Conservation (phyloP, 2,329 filamentous ascomycete species). For the Tolypocladium cylindrosporum region DNA sequence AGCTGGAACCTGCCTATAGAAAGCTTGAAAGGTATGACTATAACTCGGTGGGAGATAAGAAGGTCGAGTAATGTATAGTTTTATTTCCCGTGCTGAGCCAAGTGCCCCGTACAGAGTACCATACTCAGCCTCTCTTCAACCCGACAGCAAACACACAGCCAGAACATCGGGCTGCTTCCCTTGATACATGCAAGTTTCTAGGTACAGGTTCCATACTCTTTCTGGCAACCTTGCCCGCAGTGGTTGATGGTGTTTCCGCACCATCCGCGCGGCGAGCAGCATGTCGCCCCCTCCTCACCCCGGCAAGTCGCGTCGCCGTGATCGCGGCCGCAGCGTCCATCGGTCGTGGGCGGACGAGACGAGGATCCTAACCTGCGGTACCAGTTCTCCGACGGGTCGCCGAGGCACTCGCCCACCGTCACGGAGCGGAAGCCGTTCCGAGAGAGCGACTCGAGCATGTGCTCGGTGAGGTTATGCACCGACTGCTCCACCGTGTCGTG, state of each 20-base stretch:
- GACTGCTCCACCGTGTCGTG: slow-evolving; percentile 39
- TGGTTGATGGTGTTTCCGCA: slow-evolving; percentile 29
- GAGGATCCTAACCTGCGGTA: slow-evolving; percentile 22
- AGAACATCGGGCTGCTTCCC: no score
- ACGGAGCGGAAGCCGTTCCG: slow-evolving; percentile 33
- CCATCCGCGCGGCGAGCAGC: slow-evolving; percentile 20
- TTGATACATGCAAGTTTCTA: background rate
- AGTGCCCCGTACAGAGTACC: no score
- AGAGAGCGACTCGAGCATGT: slow-evolving; percentile 29
- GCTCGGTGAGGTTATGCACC: slow-evolving; percentile 30
- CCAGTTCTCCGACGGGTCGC: slow-evolving; percentile 42
- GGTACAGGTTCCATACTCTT: slow-evolving; percentile 16
- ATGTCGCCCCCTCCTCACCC: slow-evolving; percentile 4
- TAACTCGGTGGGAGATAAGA: no score
- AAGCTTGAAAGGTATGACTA: no score
- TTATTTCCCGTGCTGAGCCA: no score
- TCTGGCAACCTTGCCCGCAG: slow-evolving; percentile 28
- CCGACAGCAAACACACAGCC: no score
- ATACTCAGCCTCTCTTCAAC: no score
- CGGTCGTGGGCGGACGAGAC: no score
- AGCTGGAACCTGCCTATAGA: no score
- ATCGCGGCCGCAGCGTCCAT: no score
- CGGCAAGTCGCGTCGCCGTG: no score
- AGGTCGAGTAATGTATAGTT: no score
- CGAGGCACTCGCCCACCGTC: slow-evolving; percentile 41